Conservation (phyloP, 1,284 basidiomycete genomes). For the Takashimella tepidaria region DNA sequence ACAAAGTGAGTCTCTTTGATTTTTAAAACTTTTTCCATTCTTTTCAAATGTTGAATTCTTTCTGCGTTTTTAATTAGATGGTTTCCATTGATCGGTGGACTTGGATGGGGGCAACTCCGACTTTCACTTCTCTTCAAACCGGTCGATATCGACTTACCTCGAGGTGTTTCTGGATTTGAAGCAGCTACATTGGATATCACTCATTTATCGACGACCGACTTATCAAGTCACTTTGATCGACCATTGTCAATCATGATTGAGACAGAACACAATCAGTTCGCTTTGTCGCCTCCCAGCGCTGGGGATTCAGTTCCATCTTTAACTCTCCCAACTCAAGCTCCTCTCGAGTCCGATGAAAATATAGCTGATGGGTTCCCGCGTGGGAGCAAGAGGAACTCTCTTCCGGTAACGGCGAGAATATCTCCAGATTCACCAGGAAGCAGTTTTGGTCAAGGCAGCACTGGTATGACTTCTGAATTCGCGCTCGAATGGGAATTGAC, state of each 20-base stretch:
- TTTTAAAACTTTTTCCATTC: constrained; percentile 33
- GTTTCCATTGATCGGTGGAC: constrained; percentile 43
- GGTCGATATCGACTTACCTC: constrained; percentile 41
- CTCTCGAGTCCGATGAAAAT: background rate
- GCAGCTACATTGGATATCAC: constrained; percentile 39
- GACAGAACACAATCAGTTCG: constrained; percentile 33
- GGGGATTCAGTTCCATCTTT: background rate
- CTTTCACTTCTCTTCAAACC: constrained; percentile 48
- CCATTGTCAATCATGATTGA: constrained; percentile 30
- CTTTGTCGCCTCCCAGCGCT: constrained; percentile 7
- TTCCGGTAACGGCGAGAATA: background rate
- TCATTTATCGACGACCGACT: constrained; percentile 21
- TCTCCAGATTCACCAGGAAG: background rate
- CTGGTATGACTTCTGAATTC: background rate
- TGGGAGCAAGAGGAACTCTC: too few species aligned
- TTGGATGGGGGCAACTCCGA: constrained; percentile 45
- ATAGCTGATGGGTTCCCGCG: too few species aligned
- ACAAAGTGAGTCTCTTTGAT: constrained; percentile 23
- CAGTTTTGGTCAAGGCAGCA: background rate
- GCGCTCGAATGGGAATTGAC: constrained; percentile 24
- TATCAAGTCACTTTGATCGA: constrained; percentile 10
- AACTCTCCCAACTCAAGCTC: background rate
- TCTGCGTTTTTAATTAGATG: constrained; percentile 23
- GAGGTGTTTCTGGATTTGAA: constrained; percentile 40
- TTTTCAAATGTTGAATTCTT: background rate